Conservation (phyloP, 306 rosid genomes). For the Ziziphus jujuba region DNA sequence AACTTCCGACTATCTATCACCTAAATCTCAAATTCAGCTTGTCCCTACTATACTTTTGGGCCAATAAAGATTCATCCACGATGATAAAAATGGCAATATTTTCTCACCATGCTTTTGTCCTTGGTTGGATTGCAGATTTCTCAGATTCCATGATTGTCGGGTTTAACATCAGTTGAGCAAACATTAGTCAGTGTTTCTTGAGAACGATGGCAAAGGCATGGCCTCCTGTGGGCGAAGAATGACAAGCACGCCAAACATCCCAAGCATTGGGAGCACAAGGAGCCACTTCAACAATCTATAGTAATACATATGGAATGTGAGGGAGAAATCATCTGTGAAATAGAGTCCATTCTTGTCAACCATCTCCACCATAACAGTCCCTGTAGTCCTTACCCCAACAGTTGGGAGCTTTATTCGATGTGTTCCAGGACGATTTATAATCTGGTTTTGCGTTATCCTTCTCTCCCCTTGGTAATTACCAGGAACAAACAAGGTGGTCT, state of each 20-base stretch:
- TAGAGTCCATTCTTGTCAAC: conserved; percentile 91
- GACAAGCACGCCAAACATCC: conserved; percentile 86
- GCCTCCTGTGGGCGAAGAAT: conserved; percentile 91
- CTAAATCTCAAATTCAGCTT: conserved; percentile 24
- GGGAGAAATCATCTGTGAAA: conserved; percentile 91
- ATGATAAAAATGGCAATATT: background rate
- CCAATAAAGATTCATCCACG: conserved; percentile 11
- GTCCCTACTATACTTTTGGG: conserved; percentile 21
- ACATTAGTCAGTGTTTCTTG: conserved; percentile 71
- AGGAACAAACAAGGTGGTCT: conserved; percentile 89
- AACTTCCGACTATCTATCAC: conserved; percentile 28
- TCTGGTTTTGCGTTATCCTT: conserved; percentile 63
- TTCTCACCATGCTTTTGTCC: conserved; percentile 4
- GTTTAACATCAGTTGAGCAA: conserved; percentile 21
- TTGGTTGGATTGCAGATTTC: conserved; percentile 1
- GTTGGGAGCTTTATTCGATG: conserved; percentile 84
- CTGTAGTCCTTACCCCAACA: conserved; percentile 78
- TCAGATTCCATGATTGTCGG: background rate
- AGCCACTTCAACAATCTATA: conserved; percentile 94
- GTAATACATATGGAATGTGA: conserved; percentile 96
- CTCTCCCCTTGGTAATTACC: conserved; percentile 99
- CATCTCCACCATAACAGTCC: conserved; percentile 94
- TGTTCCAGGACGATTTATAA: conserved; percentile 65
- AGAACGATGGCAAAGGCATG: conserved; percentile 89
- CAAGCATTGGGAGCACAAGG: conserved; percentile 92